Conservation (phyloP, 305 asterid genomes). For the Caryopteris hybrid region DNA sequence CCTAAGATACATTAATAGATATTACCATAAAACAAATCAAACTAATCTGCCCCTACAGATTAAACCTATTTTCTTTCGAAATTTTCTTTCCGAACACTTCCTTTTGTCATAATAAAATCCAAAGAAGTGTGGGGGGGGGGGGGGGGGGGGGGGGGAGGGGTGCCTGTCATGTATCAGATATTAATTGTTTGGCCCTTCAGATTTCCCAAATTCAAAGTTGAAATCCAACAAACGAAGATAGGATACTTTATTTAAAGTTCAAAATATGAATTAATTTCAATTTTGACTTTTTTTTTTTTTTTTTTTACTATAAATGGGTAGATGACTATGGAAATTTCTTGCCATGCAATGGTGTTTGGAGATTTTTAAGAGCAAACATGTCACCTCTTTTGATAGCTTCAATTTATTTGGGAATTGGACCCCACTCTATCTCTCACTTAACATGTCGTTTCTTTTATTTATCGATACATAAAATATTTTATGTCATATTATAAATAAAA, state of each 20-base stretch:
- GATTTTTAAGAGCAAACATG: constrained; percentile 48
- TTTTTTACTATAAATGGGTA: constrained; percentile 37
- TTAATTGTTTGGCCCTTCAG: constrained; percentile 6
- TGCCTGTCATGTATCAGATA: neutral
- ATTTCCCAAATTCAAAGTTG: constrained; percentile 11
- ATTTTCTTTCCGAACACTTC: neutral
- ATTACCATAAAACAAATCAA: constrained; percentile 1
- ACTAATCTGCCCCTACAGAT: neutral
- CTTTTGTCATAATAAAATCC: neutral
- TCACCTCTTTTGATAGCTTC: constrained; percentile 12
- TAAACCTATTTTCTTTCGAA: too few relatives aligned
- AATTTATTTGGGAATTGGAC: neutral
- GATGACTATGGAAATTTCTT: constrained; percentile 24
- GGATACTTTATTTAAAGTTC: constrained; percentile 3
- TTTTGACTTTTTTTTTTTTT: too few relatives aligned
- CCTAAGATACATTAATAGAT: constrained; percentile 32
- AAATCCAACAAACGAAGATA: neutral
- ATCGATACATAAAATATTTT: too few relatives aligned
- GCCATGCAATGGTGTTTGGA: constrained; percentile 28
- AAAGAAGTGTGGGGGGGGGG: too few relatives aligned
- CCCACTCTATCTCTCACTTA: too few relatives aligned
- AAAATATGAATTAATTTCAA: too few relatives aligned
- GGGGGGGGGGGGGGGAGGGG: neutral
- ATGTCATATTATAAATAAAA: too few relatives aligned
- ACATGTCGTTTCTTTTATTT: too few relatives aligned